Evolutionary conservation across 176 grass and related monocot genomes (phyloP).

Genomic region (Puccinellia tenuiflora): DNA sequence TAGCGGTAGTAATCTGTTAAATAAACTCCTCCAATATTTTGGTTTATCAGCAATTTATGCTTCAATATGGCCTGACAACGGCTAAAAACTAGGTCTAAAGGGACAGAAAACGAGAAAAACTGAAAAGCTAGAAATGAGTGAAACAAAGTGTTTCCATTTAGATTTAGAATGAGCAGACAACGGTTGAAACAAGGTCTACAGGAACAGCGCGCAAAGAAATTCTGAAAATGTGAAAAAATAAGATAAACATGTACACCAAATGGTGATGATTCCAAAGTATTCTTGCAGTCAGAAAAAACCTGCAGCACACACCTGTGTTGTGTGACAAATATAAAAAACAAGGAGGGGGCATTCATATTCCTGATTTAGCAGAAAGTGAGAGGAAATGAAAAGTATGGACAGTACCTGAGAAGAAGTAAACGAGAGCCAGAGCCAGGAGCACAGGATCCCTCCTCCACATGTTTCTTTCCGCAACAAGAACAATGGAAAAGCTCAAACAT

Average conservation of each 20-base stretch:
- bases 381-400: not conserved
- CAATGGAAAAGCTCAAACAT: not conserved
- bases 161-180: not conserved
- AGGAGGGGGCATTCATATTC: not conserved
- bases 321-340: not conserved
- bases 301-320: not conserved
- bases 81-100: too few relatives aligned
- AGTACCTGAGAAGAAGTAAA: slow-evolving; percentile 45
- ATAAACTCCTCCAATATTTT: not conserved
- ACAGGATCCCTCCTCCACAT: slow-evolving; percentile 10
- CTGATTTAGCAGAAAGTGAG: not conserved
- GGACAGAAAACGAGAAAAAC: not conserved
- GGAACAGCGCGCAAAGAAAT: too few relatives aligned
- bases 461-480: not conserved
- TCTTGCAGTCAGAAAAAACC: not conserved
- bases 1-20: too few relatives aligned
- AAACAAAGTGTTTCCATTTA: not conserved
- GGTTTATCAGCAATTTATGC: not conserved
- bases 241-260: not conserved
- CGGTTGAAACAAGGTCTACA: not conserved
- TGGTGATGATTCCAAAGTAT: not conserved
- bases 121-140: not conserved
- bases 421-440: slow-evolving; percentile 12
- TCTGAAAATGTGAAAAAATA: too few relatives aligned
- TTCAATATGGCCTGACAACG: too few relatives aligned